These are phyloP conservation scores for Globisporangium canariense DNA, from an alignment of 352 stramenopile genomes.

Conservation along the genomic window DNA sequence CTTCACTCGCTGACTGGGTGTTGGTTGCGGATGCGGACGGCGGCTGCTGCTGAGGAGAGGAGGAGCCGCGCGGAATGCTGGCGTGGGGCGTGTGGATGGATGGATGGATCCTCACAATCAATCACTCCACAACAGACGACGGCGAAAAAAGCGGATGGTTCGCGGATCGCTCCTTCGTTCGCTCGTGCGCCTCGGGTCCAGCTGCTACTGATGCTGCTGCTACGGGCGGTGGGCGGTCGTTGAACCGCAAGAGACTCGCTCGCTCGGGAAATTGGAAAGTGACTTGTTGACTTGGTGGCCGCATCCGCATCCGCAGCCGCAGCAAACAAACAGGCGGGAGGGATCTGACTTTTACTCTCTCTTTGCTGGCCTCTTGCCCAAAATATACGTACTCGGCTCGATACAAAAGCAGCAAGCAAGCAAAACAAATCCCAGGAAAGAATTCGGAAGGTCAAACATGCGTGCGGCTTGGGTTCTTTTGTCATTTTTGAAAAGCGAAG, in stretches of 20 bases:
- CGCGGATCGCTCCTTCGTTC: constrained; percentile 15
- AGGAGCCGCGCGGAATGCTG: not conserved
- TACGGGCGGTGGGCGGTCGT: not conserved
- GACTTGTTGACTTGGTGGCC: not conserved
- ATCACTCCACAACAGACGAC: not conserved
- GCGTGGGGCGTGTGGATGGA: not conserved
- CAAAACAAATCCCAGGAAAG: no score
- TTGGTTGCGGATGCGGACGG: not conserved
- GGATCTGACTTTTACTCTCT: no score
- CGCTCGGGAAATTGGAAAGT: constrained; percentile 12
- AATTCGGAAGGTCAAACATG: no score
- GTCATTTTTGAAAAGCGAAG: no score
- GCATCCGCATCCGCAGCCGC: no score
- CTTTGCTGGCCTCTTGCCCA: no score
- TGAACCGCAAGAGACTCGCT: not conserved
- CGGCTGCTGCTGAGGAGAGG: not conserved
- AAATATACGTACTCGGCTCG: no score
- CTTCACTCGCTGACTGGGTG: not conserved
- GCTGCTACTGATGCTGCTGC: not conserved
- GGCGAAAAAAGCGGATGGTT: constrained; percentile 16
- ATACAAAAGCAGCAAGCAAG: no score
- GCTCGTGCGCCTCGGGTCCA: constrained; percentile 6
- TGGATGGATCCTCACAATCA: constrained; percentile 1
- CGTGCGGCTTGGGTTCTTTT: no score
- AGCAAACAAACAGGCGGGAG: no score